Evolutionary conservation across 495 filamentous ascomycete species (phyloP).

Genomic region (Penicillium odoratum): DNA sequence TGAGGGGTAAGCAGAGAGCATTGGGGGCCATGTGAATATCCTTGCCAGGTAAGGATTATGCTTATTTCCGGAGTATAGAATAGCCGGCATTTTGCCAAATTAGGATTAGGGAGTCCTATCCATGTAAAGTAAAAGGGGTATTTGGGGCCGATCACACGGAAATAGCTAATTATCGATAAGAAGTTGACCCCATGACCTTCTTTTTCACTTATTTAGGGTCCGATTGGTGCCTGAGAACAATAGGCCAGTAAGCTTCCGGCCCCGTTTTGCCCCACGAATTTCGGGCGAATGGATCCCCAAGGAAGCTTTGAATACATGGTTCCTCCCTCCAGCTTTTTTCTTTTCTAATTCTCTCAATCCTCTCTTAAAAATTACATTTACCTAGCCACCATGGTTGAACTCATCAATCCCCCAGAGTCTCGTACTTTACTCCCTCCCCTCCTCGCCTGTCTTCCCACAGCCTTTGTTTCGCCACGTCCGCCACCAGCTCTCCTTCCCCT

Average conservation of each 20-base stretch:
- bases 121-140: not conserved
- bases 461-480: constrained; percentile 74
- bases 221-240: constrained; percentile 6
- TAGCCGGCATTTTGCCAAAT: not conserved
- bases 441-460: constrained; percentile 82
- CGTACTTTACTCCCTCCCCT: constrained; percentile 69
- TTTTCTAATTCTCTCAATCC: constrained; percentile 1
- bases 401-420: constrained; percentile 64
- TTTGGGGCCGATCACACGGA: not conserved
- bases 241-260: constrained; percentile 12
- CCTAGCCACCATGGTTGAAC: constrained; percentile 43
- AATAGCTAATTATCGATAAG: not conserved
- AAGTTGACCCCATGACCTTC: not conserved
- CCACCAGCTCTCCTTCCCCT: constrained; percentile 76
- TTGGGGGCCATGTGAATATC: not conserved
- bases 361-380: not conserved
- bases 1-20: not conserved
- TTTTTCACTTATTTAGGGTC: not conserved
- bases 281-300: constrained; percentile 33
- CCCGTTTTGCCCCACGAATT: constrained; percentile 23
- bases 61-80: not conserved
- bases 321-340: not conserved
- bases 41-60: not conserved
- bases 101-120: not conserved
- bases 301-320: constrained; percentile 3